These are phyloP conservation scores for Parachaetomium inaequale DNA, from an alignment of 495 filamentous ascomycete species.

Conservation along the genomic window DNA sequence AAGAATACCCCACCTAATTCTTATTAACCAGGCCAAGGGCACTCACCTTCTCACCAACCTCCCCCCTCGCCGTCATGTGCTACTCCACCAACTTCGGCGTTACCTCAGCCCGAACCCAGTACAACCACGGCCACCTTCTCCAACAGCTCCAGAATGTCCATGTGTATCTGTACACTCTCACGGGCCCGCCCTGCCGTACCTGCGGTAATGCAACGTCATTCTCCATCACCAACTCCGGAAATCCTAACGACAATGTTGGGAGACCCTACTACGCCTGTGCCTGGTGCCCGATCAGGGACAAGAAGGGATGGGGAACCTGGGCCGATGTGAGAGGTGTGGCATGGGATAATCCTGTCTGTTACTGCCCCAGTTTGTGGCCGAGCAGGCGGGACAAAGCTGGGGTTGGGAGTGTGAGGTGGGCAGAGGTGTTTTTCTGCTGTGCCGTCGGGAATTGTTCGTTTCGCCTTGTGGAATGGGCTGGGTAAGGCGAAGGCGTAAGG, in stretches of 20 bases:
- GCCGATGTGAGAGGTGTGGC: not conserved
- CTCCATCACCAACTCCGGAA: not conserved
- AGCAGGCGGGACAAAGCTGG: not conserved
- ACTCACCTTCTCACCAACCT: too few species aligned
- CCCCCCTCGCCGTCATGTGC: too few species aligned
- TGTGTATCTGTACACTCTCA: not conserved
- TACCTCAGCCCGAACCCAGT: too few species aligned
- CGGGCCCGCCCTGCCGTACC: not conserved
- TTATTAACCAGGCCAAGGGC: too few species aligned
- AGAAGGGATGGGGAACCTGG: not conserved
- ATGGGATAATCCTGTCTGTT: not conserved
- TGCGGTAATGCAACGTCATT: not conserved
- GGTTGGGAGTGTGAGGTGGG: not conserved
- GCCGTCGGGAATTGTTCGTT: too few species aligned
- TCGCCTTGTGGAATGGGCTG: too few species aligned
- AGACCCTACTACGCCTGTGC: not conserved
- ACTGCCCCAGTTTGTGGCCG: not conserved
- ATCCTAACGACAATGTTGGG: not conserved
- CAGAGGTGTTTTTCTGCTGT: not conserved
- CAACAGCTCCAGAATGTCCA: not conserved
- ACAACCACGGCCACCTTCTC: not conserved
- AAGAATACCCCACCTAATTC: too few species aligned
- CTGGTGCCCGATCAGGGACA: not conserved
- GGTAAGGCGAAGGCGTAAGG: too few species aligned
- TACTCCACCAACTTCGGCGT: not conserved